Evolutionary conservation across 805 yeast species (phyloP).

Genomic region (Barnettozyma populi): DNA sequence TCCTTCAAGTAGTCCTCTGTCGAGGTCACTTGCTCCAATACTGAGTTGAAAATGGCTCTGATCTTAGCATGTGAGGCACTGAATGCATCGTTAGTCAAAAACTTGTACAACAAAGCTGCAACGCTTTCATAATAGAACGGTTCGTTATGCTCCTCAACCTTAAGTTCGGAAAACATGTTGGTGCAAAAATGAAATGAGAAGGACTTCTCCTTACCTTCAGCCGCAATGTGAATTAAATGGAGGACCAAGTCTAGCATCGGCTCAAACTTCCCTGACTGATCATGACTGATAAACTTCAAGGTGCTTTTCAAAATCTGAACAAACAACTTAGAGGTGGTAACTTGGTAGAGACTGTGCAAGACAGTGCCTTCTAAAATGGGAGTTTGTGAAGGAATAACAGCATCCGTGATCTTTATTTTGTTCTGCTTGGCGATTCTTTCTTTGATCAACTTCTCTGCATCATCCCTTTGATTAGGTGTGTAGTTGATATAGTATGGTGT

Average conservation of each 20-base stretch:
- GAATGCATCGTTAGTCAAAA: constrained; percentile 38
- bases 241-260: constrained; percentile 51
- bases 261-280: constrained; percentile 43
- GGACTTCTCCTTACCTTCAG: constrained; percentile 32
- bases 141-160: constrained; percentile 33
- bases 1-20: constrained; percentile 28
- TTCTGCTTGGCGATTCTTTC: constrained; percentile 39
- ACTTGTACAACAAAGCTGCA: constrained; percentile 33
- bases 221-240: constrained; percentile 61
- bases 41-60: constrained; percentile 43
- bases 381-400: constrained; percentile 53
- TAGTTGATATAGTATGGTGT: constrained; percentile 84
- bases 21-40: constrained; percentile 25
- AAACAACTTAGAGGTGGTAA: constrained; percentile 50
- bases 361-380: constrained; percentile 30
- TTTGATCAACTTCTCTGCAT: constrained; percentile 63
- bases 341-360: constrained; percentile 41
- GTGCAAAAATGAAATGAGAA: constrained; percentile 27
- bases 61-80: constrained; percentile 46
- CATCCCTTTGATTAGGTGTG: constrained; percentile 74
- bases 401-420: constrained; percentile 37
- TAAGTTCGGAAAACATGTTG: constrained; percentile 31
- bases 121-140: constrained; percentile 33
- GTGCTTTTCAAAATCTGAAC: constrained; percentile 47
- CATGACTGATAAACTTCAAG: constrained; percentile 31